Base-by-base conservation (phyloP, 441 rosid genomes). In the Aleurites moluccanus region DNA sequence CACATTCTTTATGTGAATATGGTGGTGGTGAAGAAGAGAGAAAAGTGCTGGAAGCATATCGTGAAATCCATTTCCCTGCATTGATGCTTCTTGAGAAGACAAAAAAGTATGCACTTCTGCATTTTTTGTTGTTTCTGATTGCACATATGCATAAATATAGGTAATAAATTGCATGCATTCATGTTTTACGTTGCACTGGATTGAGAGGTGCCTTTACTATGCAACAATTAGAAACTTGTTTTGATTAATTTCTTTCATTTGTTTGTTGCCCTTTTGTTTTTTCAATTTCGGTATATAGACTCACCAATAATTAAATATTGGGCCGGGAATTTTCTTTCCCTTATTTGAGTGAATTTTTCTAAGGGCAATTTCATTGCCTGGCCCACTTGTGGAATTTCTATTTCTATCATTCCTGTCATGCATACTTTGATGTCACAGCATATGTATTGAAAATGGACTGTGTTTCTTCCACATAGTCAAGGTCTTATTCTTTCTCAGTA, bases 1-100 rank as follows among this genome's bases (percentile, higher is more conserved):
- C 99, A 79, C 98, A 96, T 88, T 96, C 99, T 64, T 83, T 91
- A 10, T 96, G 99, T 67, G 92, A 94, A 73, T 96, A 88, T 67
- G 97, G 99, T 70, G 98, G 98, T 61, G 99, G 96, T 0, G 92
- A 89, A 79, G 88, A 81, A 47, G 98, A 96, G 77, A 86, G 85
- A 64, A 69, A 56, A 64, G 92, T 91, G 63, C 83, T 96, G 83
- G 94, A 91, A 87, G 90, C 92, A 69, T 96, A 87, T 83, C 88
- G 98, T 15, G 87, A 89, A 83, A 85, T 87, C 64, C 99, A 96
- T 86, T 96, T 94, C 75, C 97, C 99, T 11, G 91, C 98, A 2
- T 74, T 94, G 53, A 79, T 86, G 5, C 86, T 73, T 80, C 87
- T 91, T 5, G 71, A 90, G 82, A 88, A 90, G 85, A 85, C 88